phyloP scores from a whole-genome alignment of 139 green algal genomes.

The Gonium pectorale region DNA sequence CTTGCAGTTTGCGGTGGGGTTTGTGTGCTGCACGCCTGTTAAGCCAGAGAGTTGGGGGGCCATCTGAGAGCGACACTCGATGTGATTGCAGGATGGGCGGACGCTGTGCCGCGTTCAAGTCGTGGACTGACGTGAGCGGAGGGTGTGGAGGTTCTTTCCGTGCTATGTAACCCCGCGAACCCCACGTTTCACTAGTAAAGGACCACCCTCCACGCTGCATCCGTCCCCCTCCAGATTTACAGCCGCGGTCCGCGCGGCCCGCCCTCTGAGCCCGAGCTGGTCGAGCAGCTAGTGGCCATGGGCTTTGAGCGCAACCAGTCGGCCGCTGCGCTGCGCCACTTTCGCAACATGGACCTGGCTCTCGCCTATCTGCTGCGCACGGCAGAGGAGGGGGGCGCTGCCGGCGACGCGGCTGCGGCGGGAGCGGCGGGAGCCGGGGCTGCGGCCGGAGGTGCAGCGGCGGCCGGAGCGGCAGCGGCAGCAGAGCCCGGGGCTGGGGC shows the following conservation, averaged over 20 bases:
- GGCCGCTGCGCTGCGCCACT: slow-evolving; percentile 37
- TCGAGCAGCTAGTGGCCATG: slow-evolving; percentile 55
- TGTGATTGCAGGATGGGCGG: not conserved
- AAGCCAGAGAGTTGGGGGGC: not conserved
- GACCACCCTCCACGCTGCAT: not conserved
- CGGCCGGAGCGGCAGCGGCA: no score
- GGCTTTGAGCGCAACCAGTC: slow-evolving; percentile 56
- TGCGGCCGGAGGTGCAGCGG: not conserved
- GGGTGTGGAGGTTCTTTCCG: no score
- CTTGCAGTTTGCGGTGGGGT: no score
- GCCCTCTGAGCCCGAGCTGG: slow-evolving; percentile 24
- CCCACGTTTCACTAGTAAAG: no score
- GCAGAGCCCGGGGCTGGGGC: not conserved
- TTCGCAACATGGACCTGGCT: slow-evolving; percentile 52
- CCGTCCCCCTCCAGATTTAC: slow-evolving; percentile 23
- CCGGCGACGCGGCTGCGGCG: not conserved
- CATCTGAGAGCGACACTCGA: not conserved
- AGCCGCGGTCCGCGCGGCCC: not conserved
- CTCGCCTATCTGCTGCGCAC: slow-evolving; percentile 45
- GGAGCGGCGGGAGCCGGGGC: not conserved
- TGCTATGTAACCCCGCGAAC: no score
- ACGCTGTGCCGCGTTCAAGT: no score
- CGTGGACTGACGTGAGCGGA: no score
- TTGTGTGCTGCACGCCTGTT: not conserved
- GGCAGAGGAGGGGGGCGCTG: not conserved